phyloP scores from a whole-genome alignment of 1,139 yeast species.

The Pichiaceae sp. region DNA sequence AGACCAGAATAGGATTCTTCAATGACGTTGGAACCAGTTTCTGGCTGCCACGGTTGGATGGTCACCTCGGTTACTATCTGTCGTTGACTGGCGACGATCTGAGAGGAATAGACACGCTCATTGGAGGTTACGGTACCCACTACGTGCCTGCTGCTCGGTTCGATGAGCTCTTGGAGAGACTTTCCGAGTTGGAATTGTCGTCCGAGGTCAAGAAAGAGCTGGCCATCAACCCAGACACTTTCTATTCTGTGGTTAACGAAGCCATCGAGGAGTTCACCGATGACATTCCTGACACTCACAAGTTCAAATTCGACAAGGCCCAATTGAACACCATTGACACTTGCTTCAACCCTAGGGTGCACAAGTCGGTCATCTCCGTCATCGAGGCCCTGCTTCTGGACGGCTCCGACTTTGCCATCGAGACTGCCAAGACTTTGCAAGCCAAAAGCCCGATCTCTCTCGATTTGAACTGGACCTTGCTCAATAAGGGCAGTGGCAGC shows the following conservation, averaged over 20 bases:
- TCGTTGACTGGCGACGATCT: slow-evolving; percentile 82
- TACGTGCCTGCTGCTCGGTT: slow-evolving; percentile 64
- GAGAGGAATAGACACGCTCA: slow-evolving; percentile 69
- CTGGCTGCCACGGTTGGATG: slow-evolving; percentile 77
- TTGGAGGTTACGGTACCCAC: slow-evolving; percentile 87
- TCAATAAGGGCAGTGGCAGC: slow-evolving; percentile 53
- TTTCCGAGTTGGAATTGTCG: slow-evolving; percentile 38
- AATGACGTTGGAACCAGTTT: slow-evolving; percentile 95
- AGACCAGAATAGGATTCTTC: slow-evolving; percentile 92
- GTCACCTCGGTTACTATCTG: slow-evolving; percentile 74
- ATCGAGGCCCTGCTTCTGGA: slow-evolving; percentile 46
- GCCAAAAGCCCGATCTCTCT: slow-evolving; percentile 72
- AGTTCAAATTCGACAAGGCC: slow-evolving; percentile 48
- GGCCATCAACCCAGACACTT: slow-evolving; percentile 24
- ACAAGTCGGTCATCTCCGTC: slow-evolving; percentile 52
- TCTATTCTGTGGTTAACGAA: slow-evolving; percentile 54
- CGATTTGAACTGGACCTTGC: slow-evolving; percentile 61
- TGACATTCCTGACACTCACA: slow-evolving; percentile 57
- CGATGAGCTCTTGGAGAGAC: slow-evolving; percentile 52
- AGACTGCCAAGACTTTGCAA: slow-evolving; percentile 46
- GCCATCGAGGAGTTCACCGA: slow-evolving; percentile 73
- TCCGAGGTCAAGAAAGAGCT: slow-evolving; percentile 9
- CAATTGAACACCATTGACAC: slow-evolving; percentile 57
- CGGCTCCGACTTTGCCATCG: slow-evolving; percentile 60
- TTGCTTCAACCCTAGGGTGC: slow-evolving; percentile 44